phyloP scores from a whole-genome alignment of 2,329 filamentous ascomycete genomes.

The Lachnellula suecica region DNA sequence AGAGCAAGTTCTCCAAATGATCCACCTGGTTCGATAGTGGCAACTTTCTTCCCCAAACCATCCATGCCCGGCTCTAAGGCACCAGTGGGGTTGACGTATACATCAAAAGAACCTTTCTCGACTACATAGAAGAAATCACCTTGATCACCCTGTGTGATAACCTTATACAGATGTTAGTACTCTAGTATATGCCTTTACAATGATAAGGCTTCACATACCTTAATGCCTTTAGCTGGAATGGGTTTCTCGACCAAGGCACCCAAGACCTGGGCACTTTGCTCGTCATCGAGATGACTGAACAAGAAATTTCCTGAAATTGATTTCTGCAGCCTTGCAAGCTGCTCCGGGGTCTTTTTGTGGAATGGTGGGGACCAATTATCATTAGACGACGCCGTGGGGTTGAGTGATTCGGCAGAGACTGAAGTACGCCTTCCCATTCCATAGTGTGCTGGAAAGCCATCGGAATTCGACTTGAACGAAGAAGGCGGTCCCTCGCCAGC shows the following conservation, averaged over 20 bases:
- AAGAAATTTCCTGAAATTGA: slow-evolving; percentile 90
- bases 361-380: slow-evolving; percentile 89
- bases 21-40: slow-evolving; percentile 79
- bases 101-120: slow-evolving; percentile 85
- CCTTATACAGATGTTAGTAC: slow-evolving; percentile 51
- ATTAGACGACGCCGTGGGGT: slow-evolving; percentile 78
- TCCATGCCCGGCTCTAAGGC: slow-evolving; percentile 75
- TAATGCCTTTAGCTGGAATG: slow-evolving; percentile 85
- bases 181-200: not conserved
- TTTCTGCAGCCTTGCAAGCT: slow-evolving; percentile 73
- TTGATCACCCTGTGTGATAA: slow-evolving; percentile 92
- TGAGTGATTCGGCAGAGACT: slow-evolving; percentile 93
- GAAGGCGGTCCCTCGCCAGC: slow-evolving; percentile 46
- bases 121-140: slow-evolving; percentile 99
- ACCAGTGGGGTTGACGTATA: slow-evolving; percentile 82
- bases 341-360: slow-evolving; percentile 80
- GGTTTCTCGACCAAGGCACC: slow-evolving; percentile 92
- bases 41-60: slow-evolving; percentile 81
- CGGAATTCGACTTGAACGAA: slow-evolving; percentile 44
- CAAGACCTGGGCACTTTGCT: slow-evolving; percentile 83
- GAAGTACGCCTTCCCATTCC: slow-evolving; percentile 92
- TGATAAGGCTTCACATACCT: slow-evolving; percentile 41
- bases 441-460: slow-evolving; percentile 86
- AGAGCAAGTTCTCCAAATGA: slow-evolving; percentile 95
- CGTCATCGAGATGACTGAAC: slow-evolving; percentile 92